A percentile compares a stretch with the other conserved stretches of the same genome.
Conservation (phyloP, 805 yeast species). For the Kuraishia ogatae region DNA sequence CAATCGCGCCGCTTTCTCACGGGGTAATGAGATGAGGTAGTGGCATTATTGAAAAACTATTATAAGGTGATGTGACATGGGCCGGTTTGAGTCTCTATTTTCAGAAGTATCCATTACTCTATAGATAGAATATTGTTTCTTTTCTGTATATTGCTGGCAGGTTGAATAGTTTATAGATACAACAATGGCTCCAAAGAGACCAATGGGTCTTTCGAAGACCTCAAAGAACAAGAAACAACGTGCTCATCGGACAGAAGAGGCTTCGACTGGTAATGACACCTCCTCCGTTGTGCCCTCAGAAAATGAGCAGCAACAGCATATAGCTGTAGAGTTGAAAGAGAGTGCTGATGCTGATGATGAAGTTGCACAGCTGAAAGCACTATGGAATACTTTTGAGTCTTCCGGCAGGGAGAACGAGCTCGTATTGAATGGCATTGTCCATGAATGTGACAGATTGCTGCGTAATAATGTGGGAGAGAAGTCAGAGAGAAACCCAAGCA, state of each 20-base stretch:
- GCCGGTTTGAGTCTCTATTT: no score
- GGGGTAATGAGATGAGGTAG: not conserved
- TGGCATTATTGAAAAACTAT: not conserved
- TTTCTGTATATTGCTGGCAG: no score
- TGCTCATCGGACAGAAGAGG: not conserved
- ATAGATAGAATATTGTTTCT: no score
- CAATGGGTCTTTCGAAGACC: conserved; percentile 55
- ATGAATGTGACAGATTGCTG: conserved; percentile 80
- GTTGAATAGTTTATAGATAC: no score
- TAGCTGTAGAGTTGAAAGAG: conserved; percentile 61
- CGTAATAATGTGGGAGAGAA: conserved; percentile 31
- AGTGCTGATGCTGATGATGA: conserved; percentile 73
- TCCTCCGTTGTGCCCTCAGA: conserved; percentile 9
- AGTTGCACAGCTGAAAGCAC: conserved; percentile 62
- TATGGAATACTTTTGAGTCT: conserved; percentile 56
- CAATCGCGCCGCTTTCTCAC: not conserved
- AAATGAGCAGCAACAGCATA: conserved; percentile 18
- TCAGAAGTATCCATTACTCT: no score
- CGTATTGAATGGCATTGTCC: conserved; percentile 76
- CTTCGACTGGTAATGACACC: conserved; percentile 5
- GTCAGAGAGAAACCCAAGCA: conserved; percentile 13
- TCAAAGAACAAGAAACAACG: conserved; percentile 34
- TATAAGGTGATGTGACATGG: not conserved
- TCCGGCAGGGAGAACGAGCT: conserved; percentile 55
- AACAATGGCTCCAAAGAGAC: conserved; percentile 49